phyloP scores from a whole-genome alignment of 1,284 basidiomycete species.

The Fomitopsis betulina region DNA sequence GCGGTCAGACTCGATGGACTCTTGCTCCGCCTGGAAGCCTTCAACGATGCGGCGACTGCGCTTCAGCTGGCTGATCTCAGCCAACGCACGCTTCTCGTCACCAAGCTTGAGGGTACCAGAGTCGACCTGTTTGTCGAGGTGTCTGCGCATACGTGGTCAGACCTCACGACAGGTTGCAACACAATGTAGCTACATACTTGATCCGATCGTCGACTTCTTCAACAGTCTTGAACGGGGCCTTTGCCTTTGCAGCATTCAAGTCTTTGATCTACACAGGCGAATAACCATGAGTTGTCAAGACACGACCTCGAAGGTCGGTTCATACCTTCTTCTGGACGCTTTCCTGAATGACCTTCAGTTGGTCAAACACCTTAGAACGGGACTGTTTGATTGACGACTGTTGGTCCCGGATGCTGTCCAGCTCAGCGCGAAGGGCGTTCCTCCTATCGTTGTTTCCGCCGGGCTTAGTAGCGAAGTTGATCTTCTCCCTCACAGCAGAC shows the following conservation, averaged over 20 bases:
- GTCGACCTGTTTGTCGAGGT: constrained; percentile 87
- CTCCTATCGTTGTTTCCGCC: constrained; percentile 70
- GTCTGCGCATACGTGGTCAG: constrained; percentile 37
- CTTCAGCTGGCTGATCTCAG: constrained; percentile 77
- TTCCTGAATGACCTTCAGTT: constrained; percentile 83
- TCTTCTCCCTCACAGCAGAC: constrained; percentile 79
- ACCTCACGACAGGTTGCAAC: not conserved
- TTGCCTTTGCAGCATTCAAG: constrained; percentile 78
- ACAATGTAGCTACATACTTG: constrained; percentile 44
- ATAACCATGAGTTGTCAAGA: constrained; percentile 5
- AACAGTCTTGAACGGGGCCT: constrained; percentile 81
- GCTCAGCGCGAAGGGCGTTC: constrained; percentile 73
- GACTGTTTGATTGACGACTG: constrained; percentile 81
- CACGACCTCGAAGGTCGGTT: constrained; percentile 10
- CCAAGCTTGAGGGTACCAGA: constrained; percentile 90
- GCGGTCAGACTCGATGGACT: constrained; percentile 80
- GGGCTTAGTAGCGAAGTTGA: constrained; percentile 57
- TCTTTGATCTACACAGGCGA: constrained; percentile 69
- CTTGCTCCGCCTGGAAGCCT: constrained; percentile 75
- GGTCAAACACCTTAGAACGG: constrained; percentile 76
- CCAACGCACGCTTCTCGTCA: constrained; percentile 93
- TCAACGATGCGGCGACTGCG: constrained; percentile 74
- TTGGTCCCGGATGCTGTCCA: constrained; percentile 75
- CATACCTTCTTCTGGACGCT: constrained; percentile 77
- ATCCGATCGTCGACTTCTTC: constrained; percentile 89